Base-by-base conservation (phyloP, 2,329 filamentous ascomycete species). In the Akanthomyces lecanii region DNA sequence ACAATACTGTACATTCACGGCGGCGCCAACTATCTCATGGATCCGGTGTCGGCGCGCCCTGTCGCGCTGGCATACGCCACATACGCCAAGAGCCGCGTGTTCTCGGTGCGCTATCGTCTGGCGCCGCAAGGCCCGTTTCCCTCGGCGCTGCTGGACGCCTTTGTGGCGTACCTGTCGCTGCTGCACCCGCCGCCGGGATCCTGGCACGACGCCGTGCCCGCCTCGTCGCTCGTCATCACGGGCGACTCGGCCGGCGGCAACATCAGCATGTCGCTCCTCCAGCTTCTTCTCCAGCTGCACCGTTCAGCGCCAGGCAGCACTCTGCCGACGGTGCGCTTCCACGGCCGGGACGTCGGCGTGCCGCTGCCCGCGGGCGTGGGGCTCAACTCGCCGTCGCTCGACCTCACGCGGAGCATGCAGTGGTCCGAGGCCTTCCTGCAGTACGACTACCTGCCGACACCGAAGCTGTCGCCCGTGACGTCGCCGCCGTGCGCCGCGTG, bases 121-220 rank as follows among this genome's bases (percentile, higher is more conserved):
- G 82, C 87, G 5, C 89, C 89, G 0, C 86, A 90, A 69, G 74
- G 85, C 61, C 82, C 88, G 0, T 92, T 92, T 69, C 89, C 89
- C 0, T 78, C 86, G 0, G 87, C 87, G 10, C 73, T 91, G 5
- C 76, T 91, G 53, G 89, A 92, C 68, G 86, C 82, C 2, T 74
- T 91, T 5, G 77, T 85, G 25, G 82, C 86, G 0, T 91, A 91
- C 69, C 78, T 92, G 28, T 82, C 81, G 1, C 79, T 90, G 0
- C 78, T 91, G 1, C 85, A 89, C 67, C 89, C 89, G 16, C 86
- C 87, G 0, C 76, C 81, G 0, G 86, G 80, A 5, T 80, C 87
- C 0, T 77, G 85, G 23, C 88, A 91, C 71, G 75, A 78, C 5
- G 75, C 88, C 0, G 80, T 91, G 0, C 73, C 78, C 0, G 78